A percentile compares a stretch with the other conserved stretches of the same genome.
Evolutionary conservation across 306 rosid genomes (phyloP).

Genomic region (Vicia faba): DNA sequence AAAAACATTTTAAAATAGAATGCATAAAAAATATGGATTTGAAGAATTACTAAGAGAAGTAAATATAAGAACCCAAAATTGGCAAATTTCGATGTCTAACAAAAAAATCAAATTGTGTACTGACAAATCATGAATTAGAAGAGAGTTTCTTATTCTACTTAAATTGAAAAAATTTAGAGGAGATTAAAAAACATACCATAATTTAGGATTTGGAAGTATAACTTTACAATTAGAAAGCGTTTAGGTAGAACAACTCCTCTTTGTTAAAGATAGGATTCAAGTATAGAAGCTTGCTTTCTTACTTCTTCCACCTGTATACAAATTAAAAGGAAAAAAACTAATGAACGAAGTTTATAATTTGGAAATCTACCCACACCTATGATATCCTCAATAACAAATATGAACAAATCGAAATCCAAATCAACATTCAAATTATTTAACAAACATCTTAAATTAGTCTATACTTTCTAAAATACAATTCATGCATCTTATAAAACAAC

Average conservation of each 20-base stretch:
- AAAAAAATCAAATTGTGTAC: too few species aligned
- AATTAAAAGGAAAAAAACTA: constrained; percentile 15
- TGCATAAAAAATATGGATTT: too few species aligned
- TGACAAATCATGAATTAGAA: too few species aligned
- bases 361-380: not conserved
- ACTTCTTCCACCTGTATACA: constrained; percentile 67
- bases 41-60: too few species aligned
- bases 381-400: constrained; percentile 19
- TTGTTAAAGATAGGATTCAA: constrained; percentile 87
- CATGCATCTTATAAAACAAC: constrained; percentile 14
- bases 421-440: not conserved
- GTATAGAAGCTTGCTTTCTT: constrained; percentile 67
- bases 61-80: too few species aligned
- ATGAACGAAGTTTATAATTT: not conserved
- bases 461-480: not conserved
- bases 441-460: constrained; percentile 23
- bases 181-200: constrained; percentile 59
- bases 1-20: too few species aligned
- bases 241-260: constrained; percentile 75
- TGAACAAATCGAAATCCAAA: constrained; percentile 25
- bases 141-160: too few species aligned
- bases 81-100: too few species aligned
- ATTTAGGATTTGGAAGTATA: constrained; percentile 81
- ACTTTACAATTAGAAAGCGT: constrained; percentile 75
- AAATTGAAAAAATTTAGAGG: too few species aligned